Base-by-base conservation (phyloP, 1,284 basidiomycete species). In the Boletus calvinii region DNA sequence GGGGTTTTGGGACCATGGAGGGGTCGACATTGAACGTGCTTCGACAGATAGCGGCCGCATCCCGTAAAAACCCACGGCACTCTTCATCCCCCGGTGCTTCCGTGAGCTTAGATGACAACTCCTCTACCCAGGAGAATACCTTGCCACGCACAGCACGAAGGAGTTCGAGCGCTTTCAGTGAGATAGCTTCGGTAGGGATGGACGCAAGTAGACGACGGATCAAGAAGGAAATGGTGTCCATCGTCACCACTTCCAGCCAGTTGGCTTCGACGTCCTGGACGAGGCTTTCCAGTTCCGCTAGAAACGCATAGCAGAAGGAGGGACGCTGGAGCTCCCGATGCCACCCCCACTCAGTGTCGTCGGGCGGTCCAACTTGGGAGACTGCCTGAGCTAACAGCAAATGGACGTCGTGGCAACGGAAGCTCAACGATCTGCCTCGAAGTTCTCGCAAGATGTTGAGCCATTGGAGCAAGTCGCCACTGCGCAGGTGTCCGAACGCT, bases 381-480 rank as follows among this genome's bases (percentile, higher is more conserved):
- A 64, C 66, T 11, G 77, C 69, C 49, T 78, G 77, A 10, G 59
- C 61, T 2, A 78, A 20, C 4, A 81, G 59, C 1, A 63, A 42
- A 41, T 74, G 66, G 0, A 80, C 76, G 22, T 72, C 75, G 4
- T 68, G 62, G 2, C 62, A 55, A 22, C 63, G 58, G 45, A 79
- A 74, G 0, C 64, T 70, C 31, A 81, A 57, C 1, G 56, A 55
- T 30, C 67, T 64, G 12, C 68, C 66, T 10, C 64, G 62, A 13
- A 80, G 54, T 53, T 76, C 77, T 20, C 73, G 66, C 6, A 70
- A 59, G 13, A 81, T 73, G 51, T 80, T 81, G 37, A 75, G 56
- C 79, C 78, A 81, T 42, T 81, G 79, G 0, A 80, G 55, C 1
- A 58, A 59, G 6, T 63, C 54, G 2, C 79, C 78, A 31, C 74